These are phyloP conservation scores for Floccularia luteovirens DNA, from an alignment of 768 basidiomycete genomes.

Conservation along the genomic window DNA sequence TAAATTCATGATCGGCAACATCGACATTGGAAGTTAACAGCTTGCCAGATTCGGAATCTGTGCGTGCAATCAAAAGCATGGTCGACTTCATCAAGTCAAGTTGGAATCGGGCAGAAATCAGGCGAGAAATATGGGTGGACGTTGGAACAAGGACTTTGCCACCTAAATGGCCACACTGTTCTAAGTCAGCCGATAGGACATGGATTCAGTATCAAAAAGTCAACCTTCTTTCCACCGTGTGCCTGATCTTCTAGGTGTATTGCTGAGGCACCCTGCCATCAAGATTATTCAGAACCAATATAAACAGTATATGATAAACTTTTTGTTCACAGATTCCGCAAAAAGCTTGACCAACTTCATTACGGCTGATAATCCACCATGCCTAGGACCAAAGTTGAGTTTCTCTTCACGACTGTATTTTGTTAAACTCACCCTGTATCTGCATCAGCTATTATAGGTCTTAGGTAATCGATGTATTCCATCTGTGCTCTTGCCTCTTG, in stretches of 20 bases:
- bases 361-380: constrained; percentile 87
- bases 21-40: constrained; percentile 84
- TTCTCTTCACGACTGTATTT: constrained; percentile 1
- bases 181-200: constrained; percentile 5
- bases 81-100: constrained; percentile 84
- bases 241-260: constrained; percentile 94
- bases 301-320: neutral
- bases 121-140: constrained; percentile 78
- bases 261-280: constrained; percentile 71
- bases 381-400: constrained; percentile 36
- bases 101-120: constrained; percentile 84
- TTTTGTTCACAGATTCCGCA: constrained; percentile 68
- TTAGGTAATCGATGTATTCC: constrained; percentile 80
- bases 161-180: constrained; percentile 77
- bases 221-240: constrained; percentile 86
- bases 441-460: constrained; percentile 91
- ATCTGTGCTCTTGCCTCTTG: constrained; percentile 59
- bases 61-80: constrained; percentile 86
- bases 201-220: constrained; percentile 3
- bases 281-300: neutral
- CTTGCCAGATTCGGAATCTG: constrained; percentile 84
- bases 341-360: constrained; percentile 95
- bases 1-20: constrained; percentile 72
- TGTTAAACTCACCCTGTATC: constrained; percentile 71
- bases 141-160: constrained; percentile 93